Evolutionary conservation across 176 grass and related monocot genomes (phyloP).

Genomic region (Poa annua): DNA sequence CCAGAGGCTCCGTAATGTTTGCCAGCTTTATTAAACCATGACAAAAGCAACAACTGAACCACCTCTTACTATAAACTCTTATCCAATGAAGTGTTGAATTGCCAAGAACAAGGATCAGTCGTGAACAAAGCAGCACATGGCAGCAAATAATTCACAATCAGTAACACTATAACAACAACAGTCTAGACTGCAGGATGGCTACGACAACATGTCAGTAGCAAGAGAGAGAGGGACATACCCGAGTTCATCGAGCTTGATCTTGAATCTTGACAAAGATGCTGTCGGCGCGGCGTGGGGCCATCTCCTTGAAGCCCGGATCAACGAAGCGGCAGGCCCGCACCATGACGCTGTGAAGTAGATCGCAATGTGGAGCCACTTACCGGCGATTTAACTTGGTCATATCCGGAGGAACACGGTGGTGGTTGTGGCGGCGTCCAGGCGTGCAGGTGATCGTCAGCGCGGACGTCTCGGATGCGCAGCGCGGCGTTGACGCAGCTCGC

Average conservation of each 20-base stretch:
- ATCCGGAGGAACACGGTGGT: background rate
- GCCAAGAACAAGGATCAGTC: background rate
- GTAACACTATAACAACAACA: background rate
- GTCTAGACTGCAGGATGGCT: no score
- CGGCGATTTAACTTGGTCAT: background rate
- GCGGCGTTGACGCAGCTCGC: no score
- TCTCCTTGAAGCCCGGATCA: constrained; percentile 64
- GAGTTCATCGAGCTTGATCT: constrained; percentile 74
- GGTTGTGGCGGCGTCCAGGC: no score
- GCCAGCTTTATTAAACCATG: constrained; percentile 10
- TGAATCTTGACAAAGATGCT: constrained; percentile 73
- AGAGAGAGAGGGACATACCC: constrained; percentile 24
- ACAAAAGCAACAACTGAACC: constrained; percentile 12
- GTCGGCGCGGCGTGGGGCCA: constrained; percentile 45
- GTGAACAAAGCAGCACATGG: background rate
- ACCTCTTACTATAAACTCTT: background rate
- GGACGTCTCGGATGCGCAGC: no score
- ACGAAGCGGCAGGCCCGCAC: constrained; percentile 85
- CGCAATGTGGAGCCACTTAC: constrained; percentile 48
- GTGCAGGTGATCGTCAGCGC: no score
- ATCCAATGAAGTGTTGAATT: background rate
- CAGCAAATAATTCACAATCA: constrained; percentile 1
- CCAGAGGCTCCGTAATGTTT: background rate
- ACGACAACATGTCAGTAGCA: no score
- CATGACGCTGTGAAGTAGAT: constrained; percentile 76